A percentile compares a stretch with the other conserved stretches of the same genome.
phyloP scores from a whole-genome alignment of 1,284 basidiomycete genomes.

The Rhodotorula mucilaginosa region DNA sequence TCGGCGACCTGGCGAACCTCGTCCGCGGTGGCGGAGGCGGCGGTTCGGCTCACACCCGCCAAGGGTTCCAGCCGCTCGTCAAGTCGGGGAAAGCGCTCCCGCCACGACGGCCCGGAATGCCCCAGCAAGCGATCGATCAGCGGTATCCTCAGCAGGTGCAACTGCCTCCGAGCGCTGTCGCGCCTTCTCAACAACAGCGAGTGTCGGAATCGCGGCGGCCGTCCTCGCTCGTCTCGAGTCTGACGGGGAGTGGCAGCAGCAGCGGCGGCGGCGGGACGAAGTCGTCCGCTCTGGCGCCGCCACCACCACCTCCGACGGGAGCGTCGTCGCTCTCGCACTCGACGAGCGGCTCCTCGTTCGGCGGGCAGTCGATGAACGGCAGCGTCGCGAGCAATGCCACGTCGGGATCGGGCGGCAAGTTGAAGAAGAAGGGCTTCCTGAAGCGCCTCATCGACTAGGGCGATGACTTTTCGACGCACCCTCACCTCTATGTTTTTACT shows the following conservation, averaged over 20 bases:
- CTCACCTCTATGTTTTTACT: too few relatives aligned
- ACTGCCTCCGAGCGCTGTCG: slow-evolving; percentile 6
- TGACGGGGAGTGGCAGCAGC: neutral
- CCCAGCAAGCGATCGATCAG: slow-evolving; percentile 27
- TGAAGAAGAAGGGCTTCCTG: slow-evolving; percentile 27
- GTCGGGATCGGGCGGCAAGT: slow-evolving; percentile 10
- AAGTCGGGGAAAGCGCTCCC: slow-evolving; percentile 17
- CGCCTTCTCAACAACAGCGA: neutral
- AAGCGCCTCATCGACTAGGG: slow-evolving; percentile 2
- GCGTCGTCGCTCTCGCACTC: neutral
- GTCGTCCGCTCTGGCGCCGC: neutral
- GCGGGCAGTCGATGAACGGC: neutral
- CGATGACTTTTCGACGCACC: too few relatives aligned
- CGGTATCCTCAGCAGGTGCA: slow-evolving; percentile 24
- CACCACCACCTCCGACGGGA: too few relatives aligned
- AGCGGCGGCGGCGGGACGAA: neutral
- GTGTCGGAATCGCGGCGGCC: neutral
- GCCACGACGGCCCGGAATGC: slow-evolving; percentile 14
- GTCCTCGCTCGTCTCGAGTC: slow-evolving; percentile 10
- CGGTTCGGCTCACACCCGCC: slow-evolving; percentile 4
- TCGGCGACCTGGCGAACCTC: slow-evolving; percentile 80
- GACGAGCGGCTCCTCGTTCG: neutral
- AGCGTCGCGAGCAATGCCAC: slow-evolving; percentile 1
- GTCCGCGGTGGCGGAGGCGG: slow-evolving; percentile 59
- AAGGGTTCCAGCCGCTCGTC: slow-evolving; percentile 11